Evolutionary conservation across 495 filamentous ascomycete genomes (phyloP), one percentile per base, ranked within the genome.

Genomic region (Aspergillus steynii): DNA sequence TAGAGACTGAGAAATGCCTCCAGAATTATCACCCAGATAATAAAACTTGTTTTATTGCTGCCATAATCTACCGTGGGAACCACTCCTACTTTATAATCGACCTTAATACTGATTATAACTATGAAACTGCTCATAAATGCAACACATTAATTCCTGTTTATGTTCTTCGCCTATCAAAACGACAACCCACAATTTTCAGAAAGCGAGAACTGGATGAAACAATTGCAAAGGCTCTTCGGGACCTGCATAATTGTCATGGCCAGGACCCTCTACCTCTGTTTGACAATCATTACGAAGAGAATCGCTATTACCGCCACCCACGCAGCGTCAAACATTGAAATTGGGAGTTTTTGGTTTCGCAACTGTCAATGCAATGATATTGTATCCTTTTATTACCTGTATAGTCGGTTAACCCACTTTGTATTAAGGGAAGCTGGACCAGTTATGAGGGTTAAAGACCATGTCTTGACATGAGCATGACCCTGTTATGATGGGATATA

Each of bases 201-300:
- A 58, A 58, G 42, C 45, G 14, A n/a, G 28, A 29, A 27, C 45
- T 58, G 56, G 45, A 58, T 50, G 47, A 25, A 50, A 7, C 12
- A 25, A 26, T 58, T 50, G 56, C 56, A 15, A 15, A 58, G 25
- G 34, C 15, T 31, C 56, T 58, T 47, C 29, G 45, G 28, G 50
- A 28, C 45, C 29, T 58, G 32, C 56, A 58, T 34, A 50, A 58
- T 58, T 7, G 25, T 28, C 56, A 58, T 58, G 56, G 56, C 26
- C 54, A 56, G 37, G 42, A 48, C 32, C 34, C 54, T 47, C 54
- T 56, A 29, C 54, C 54, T 56, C 47, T 56, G 34, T 45, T 56
- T 56, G 54, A 56, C 20, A 20, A 20, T 47, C 15, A 56, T 28
- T 47, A 12, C 28, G 42, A 56, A 25, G n/a, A 47, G 54, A 46